Percentiles rank a stretch among this genome's conserved stretches.
phyloP scores from a whole-genome alignment of 495 filamentous ascomycete genomes.

The Penicillium flavigenum region DNA sequence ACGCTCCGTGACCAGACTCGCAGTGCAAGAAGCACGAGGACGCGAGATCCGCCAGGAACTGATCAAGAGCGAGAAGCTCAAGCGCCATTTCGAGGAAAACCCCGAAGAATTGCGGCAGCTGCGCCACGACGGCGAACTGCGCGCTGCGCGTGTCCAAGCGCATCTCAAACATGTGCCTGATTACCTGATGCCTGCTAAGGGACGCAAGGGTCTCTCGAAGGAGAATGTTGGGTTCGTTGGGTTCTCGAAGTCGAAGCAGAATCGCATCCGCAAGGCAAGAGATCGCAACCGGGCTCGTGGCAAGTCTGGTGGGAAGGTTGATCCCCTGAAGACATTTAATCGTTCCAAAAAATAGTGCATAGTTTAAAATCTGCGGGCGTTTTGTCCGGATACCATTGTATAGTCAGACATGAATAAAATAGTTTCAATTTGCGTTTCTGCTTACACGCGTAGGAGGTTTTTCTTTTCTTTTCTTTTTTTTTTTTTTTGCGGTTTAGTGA shows the following conservation, averaged over 20 bases:
- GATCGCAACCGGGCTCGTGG: slow-evolving; percentile 56
- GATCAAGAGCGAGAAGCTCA: slow-evolving; percentile 87
- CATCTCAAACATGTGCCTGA: slow-evolving; percentile 96
- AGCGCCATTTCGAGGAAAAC: slow-evolving; percentile 96
- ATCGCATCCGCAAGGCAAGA: slow-evolving; percentile 72
- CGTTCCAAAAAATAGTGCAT: slow-evolving; percentile 32
- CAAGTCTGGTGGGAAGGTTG: slow-evolving; percentile 57
- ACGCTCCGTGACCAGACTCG: slow-evolving; percentile 74
- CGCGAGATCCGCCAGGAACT: slow-evolving; percentile 86
- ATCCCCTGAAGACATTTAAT: slow-evolving; percentile 92
- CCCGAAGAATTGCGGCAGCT: slow-evolving; percentile 82
- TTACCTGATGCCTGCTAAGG: slow-evolving; percentile 83
- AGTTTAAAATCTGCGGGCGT: slow-evolving; percentile 12
- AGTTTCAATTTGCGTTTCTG: slow-evolving; percentile 5
- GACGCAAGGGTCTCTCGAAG: slow-evolving; percentile 61
- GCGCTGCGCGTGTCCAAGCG: slow-evolving; percentile 72
- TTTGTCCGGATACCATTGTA: slow-evolving; percentile 37
- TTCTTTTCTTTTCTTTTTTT: too few species aligned
- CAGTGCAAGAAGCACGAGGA: slow-evolving; percentile 84
- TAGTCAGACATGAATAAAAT: slow-evolving; percentile 24
- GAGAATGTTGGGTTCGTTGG: slow-evolving; percentile 70
- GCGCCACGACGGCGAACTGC: slow-evolving; percentile 85
- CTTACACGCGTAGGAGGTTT: background rate
- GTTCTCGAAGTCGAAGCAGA: slow-evolving; percentile 69
- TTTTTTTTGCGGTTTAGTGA: background rate